Evolutionary conservation across 768 basidiomycete species (phyloP), one percentile per base, ranked within the genome.

Genomic region (Macrolepiota fuliginosa): DNA sequence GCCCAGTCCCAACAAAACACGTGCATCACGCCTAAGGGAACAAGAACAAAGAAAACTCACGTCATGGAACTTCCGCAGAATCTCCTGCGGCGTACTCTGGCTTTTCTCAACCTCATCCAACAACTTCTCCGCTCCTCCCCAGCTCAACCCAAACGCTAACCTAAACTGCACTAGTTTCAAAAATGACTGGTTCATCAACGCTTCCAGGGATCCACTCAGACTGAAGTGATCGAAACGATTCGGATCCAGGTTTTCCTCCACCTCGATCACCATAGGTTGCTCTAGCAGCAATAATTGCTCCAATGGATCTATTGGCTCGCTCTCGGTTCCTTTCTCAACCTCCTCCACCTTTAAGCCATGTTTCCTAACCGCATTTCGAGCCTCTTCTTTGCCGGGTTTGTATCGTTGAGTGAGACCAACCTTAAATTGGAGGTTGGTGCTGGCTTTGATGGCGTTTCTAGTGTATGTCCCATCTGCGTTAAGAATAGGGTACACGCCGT

Each of bases 41-140:
- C 12, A 1, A 52, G 22, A 37, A 49, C 32, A n/a, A 24, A 64
- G 61, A 68, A 32, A 7, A 58, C 63, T 50, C 59, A 82, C 79
- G 66, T 72, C 63, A 62, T 64, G 69, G 51, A 70, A 71, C 27
- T 47, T 54, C 9, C 65, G 60, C 61, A 81, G 73, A 32, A 85
- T 71, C 40, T 77, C 75, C 4, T 76, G 76, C 6, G 76, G 68
- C 22, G 69, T 71, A 54, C 66, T 71, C 67, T 87, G 84, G 25
- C 70, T 67, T 59, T 71, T 77, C 66, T 85, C 82, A 10, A 78
- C 70, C 66, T 79, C 74, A 54, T 76, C 68, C 50, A 78, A 69
- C 51, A 90, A 73, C 17, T 77, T 64, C 66, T 90, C 90, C 2
- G 88, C 89, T 2, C 83, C 87, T 2, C 88, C 86, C 89, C 89